Evolutionary conservation across 1,284 basidiomycete species (phyloP), one percentile per base, ranked within the genome.

Genomic region (Mrakiaceae sp.): DNA sequence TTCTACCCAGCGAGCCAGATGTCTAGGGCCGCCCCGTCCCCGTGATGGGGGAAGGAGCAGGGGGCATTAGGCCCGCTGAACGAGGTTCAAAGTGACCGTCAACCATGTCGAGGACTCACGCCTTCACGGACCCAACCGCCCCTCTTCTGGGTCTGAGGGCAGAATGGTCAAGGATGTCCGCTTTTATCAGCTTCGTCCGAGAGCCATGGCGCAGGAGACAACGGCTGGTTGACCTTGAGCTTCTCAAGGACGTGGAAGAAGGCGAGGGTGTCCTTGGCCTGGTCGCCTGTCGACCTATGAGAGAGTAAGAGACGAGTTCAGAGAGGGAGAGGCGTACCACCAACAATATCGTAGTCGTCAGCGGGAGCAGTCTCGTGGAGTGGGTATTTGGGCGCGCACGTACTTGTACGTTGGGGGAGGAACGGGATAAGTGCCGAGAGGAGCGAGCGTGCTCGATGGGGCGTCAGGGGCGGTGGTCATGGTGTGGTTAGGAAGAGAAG

Each of bases 101-200:
- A 27, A 27, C 27, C 27, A 27, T 27, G 27, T 27, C 27, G 27
- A 58, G 60, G 55, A 69, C 80, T 72, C 72, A 89, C 90, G 56
- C 87, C 82, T 71, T 90, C 82, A 68, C 92, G 82, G 42, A 92
- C 82, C 92, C 93, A 96, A 67, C 92, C 93, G 0, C 91, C 94
- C n/a, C 92, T 81, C 75, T 93, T 94, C 73, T 95, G 90, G 0
- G 88, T 90, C 90, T 93, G 69, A 39, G 58, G 56, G 49, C 27
- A 42, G 27, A 51, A n/a, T 39, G 3, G 58, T 10, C 11, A 48
- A 53, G 43, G 51, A 16, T 14, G 10, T 52, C 11, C 50, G 39
- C 7, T 3, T 49, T 53, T 27, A 9, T 60, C 27, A 27, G 27
- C 27, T 27, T 27, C 27, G 27, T 27, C 27, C 27, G 27, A 27